These are phyloP conservation scores for Claviceps sp. DNA, from an alignment of 2,329 filamentous ascomycete genomes.

Conservation along the genomic window DNA sequence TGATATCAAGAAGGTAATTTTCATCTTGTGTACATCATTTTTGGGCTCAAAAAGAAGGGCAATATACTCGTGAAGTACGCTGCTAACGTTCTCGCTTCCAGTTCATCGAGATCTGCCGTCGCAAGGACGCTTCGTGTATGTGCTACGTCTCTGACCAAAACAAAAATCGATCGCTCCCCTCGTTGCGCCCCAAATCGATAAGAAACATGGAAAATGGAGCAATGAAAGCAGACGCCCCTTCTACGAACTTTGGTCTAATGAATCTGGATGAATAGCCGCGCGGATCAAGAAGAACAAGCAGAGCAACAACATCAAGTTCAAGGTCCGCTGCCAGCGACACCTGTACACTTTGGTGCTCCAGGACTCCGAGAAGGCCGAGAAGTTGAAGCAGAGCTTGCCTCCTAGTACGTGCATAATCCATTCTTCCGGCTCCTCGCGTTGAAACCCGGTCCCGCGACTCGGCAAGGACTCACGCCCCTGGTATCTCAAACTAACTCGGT, in stretches of 20 bases:
- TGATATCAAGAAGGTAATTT: constrained; percentile 76
- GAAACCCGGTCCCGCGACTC: too few relatives aligned
- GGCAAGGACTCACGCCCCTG: too few relatives aligned
- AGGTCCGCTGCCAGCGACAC: constrained; percentile 95
- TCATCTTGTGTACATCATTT: neutral
- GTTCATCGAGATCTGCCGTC: constrained; percentile 99
- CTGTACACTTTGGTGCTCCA: constrained; percentile 98
- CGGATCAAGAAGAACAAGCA: constrained; percentile 94
- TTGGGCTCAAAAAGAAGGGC: neutral
- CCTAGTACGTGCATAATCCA: constrained; percentile 57
- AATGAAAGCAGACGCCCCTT: too few relatives aligned
- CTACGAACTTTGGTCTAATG: neutral
- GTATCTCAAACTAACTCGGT: neutral
- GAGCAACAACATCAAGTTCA: constrained; percentile 96
- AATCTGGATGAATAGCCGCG: constrained; percentile 43
- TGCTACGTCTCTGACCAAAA: constrained; percentile 20
- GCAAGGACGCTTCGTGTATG: constrained; percentile 98
- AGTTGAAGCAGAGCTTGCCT: constrained; percentile 97
- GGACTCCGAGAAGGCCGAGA: constrained; percentile 98
- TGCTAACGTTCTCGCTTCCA: constrained; percentile 25
- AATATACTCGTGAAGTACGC: too few relatives aligned
- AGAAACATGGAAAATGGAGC: too few relatives aligned
- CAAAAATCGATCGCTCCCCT: neutral
- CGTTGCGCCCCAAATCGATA: neutral
- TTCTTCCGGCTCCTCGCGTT: neutral